A percentile compares a stretch with the other conserved stretches of the same genome.
phyloP scores from a whole-genome alignment of 768 basidiomycete genomes.

The Rhodosporidiobolus sp. region DNA sequence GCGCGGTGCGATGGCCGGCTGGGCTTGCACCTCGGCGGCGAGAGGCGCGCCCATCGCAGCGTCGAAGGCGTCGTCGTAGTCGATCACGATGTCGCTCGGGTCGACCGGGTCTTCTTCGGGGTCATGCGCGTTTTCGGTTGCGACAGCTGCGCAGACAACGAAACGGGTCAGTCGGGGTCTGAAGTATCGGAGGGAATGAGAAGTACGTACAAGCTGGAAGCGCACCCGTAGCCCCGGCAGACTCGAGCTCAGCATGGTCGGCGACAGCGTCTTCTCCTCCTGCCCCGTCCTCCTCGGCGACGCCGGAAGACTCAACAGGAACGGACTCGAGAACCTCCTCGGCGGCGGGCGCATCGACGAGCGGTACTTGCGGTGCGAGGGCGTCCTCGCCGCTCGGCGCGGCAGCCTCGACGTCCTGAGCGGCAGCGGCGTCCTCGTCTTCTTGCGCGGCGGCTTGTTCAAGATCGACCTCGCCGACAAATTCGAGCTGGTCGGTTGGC shows the following conservation, averaged over 20 bases:
- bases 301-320: no score
- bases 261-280: background rate
- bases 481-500: no score
- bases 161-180: background rate
- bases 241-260: background rate
- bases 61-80: slow-evolving; percentile 39
- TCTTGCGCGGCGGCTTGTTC: background rate
- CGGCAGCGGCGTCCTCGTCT: background rate
- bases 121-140: background rate
- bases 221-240: background rate
- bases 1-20: no score
- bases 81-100: slow-evolving; percentile 36
- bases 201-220: background rate
- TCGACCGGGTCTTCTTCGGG: background rate
- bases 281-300: background rate
- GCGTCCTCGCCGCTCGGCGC: background rate
- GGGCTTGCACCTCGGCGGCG: background rate
- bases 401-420: background rate
- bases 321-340: background rate
- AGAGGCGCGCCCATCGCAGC: background rate
- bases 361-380: background rate
- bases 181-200: background rate
- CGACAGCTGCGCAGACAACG: background rate
- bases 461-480: background rate
- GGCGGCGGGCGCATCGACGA: background rate